These are phyloP conservation scores for Aspergillus heteromorphus DNA, from an alignment of 495 filamentous ascomycete genomes.

Conservation along the genomic window DNA sequence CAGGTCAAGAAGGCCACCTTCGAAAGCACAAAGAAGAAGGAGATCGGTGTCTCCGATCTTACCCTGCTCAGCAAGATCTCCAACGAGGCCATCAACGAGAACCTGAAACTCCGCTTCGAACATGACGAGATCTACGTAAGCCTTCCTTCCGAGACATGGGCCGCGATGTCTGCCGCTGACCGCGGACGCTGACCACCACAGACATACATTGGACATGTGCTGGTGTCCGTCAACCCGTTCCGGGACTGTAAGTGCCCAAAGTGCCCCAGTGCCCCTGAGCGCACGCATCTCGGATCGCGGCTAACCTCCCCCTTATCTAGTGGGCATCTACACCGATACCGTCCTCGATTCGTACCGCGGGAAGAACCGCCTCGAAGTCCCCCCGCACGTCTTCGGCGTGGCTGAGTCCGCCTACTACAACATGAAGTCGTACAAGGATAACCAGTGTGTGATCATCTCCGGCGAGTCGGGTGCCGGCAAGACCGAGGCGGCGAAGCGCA, in stretches of 20 bases:
- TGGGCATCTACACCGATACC: slow-evolving; percentile 95
- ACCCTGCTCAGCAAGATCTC: slow-evolving; percentile 97
- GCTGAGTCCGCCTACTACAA: slow-evolving; percentile 97
- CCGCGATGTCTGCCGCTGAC: not conserved
- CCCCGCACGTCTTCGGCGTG: slow-evolving; percentile 96
- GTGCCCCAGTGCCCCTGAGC: not conserved
- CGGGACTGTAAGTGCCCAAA: slow-evolving; percentile 76
- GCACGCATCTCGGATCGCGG: not conserved
- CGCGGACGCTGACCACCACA: slow-evolving; percentile 31
- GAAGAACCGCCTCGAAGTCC: slow-evolving; percentile 93
- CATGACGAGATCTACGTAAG: slow-evolving; percentile 92
- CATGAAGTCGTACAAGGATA: slow-evolving; percentile 99
- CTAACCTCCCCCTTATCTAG: slow-evolving; percentile 33
- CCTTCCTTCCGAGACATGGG: not conserved
- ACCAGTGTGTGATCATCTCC: slow-evolving; percentile 99
- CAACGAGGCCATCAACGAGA: slow-evolving; percentile 99
- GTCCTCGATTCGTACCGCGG: slow-evolving; percentile 88
- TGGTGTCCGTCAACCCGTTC: slow-evolving; percentile 99
- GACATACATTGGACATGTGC: slow-evolving; percentile 99
- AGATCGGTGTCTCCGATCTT: slow-evolving; percentile 96
- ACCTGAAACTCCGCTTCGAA: slow-evolving; percentile 94
- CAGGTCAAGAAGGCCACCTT: slow-evolving; percentile 93
- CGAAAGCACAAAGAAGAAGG: slow-evolving; percentile 96
- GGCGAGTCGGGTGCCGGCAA: slow-evolving; percentile 98
- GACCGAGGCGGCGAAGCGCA: slow-evolving; percentile 97